phyloP scores from a whole-genome alignment of 352 stramenopile genomes.

The Phytophthora sojae region DNA sequence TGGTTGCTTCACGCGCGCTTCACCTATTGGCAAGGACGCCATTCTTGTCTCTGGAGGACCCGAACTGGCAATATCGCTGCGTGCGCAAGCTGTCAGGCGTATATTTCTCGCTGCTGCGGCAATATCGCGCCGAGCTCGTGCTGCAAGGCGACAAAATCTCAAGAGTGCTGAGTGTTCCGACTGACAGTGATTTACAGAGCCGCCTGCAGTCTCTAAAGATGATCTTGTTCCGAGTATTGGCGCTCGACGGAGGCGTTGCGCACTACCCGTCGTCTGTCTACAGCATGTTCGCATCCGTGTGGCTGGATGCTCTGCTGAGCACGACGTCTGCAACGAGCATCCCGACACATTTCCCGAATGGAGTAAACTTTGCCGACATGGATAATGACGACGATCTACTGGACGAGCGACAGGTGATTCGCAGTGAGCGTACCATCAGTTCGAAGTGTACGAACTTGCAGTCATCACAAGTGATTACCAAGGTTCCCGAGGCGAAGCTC shows the following conservation, averaged over 20 bases:
- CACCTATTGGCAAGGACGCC: slow-evolving; percentile 58
- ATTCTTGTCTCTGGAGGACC: slow-evolving; percentile 76
- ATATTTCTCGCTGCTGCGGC: slow-evolving; percentile 66
- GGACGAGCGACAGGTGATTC: slow-evolving; percentile 60
- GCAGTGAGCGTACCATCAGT: slow-evolving; percentile 80
- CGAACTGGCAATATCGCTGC: slow-evolving; percentile 77
- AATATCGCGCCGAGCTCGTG: slow-evolving; percentile 58
- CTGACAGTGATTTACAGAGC: slow-evolving; percentile 19
- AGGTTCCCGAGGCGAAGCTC: slow-evolving; percentile 50
- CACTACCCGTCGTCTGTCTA: slow-evolving; percentile 76
- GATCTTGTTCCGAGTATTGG: slow-evolving; percentile 59
- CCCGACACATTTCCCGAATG: slow-evolving; percentile 72
- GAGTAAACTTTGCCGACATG: slow-evolving; percentile 39
- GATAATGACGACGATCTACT: slow-evolving; percentile 16
- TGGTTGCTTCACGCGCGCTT: slow-evolving; percentile 57
- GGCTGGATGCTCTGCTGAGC: slow-evolving; percentile 72
- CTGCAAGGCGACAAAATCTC: slow-evolving; percentile 21
- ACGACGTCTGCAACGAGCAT: slow-evolving; percentile 72
- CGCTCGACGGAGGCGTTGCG: slow-evolving; percentile 64
- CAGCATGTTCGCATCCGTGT: slow-evolving; percentile 71
- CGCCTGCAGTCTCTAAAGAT: slow-evolving; percentile 58
- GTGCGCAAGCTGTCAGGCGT: slow-evolving; percentile 60
- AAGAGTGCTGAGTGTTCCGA: slow-evolving; percentile 6
- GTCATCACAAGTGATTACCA: slow-evolving; percentile 79
- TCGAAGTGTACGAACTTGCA: slow-evolving; percentile 86